These are phyloP conservation scores for Spongospora subterranea DNA, from an alignment of 208 protist genomes.

Conservation along the genomic window DNA sequence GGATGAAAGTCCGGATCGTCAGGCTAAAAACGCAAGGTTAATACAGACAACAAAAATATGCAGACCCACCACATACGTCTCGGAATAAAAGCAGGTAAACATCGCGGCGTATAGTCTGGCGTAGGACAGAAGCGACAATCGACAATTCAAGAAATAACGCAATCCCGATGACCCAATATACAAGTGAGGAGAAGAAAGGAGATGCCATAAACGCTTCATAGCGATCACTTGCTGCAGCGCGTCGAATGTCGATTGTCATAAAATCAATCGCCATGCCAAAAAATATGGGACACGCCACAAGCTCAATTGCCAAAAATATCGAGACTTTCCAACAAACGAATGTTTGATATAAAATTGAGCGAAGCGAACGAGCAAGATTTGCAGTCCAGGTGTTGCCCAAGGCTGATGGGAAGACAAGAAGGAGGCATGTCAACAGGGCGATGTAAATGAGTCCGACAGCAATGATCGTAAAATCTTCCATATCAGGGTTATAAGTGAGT, in stretches of 20 bases:
- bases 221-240: background rate
- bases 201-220: background rate
- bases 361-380: background rate
- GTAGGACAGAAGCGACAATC: background rate
- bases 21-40: background rate
- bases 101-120: slow-evolving; percentile 10
- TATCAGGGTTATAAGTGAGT: background rate
- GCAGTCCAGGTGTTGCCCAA: slow-evolving; percentile 12
- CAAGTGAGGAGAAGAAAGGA: background rate
- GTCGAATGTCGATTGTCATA: slow-evolving; percentile 7
- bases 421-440: background rate
- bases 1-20: slow-evolving; percentile 45
- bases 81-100: slow-evolving; percentile 41
- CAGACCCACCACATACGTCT: background rate
- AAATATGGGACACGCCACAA: background rate
- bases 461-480: background rate
- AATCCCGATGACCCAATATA: slow-evolving; percentile 41
- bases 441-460: background rate
- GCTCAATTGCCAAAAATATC: slow-evolving; percentile 18
- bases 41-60: background rate
- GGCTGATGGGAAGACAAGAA: background rate
- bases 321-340: background rate
- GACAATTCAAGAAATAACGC: slow-evolving; percentile 25
- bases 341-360: background rate
- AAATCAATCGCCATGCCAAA: slow-evolving; percentile 32